Conservation (phyloP, 495 filamentous ascomycete species). For the Physcia stellaris region DNA sequence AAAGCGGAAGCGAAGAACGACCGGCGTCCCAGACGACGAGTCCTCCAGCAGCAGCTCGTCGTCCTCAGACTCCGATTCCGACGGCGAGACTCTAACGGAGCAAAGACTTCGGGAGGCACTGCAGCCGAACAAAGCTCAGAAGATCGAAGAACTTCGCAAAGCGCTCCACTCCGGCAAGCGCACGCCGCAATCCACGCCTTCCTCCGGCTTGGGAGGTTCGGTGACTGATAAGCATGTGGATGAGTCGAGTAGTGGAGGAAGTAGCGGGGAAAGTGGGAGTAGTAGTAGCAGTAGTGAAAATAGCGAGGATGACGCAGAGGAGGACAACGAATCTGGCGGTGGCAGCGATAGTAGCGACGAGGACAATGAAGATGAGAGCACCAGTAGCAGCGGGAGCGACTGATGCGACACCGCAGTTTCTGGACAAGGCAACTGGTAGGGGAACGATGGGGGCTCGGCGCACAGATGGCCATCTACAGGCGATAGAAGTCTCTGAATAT, state of each 20-base stretch:
- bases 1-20: conserved; percentile 36
- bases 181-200: conserved; percentile 16
- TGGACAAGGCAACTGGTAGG: background rate
- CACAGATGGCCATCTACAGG: no score
- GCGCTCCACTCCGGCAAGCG: no score
- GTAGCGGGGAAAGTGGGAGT: conserved; percentile 29
- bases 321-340: background rate
- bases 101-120: no score
- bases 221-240: conserved; percentile 16
- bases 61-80: conserved; percentile 23
- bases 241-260: conserved; percentile 6
- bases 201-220: conserved; percentile 23
- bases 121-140: no score
- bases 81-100: no score
- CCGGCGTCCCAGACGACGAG: conserved; percentile 24
- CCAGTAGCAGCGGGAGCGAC: background rate
- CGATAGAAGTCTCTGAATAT: no score
- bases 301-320: conserved; percentile 11
- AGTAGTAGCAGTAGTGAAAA: conserved; percentile 22
- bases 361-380: background rate
- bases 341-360: conserved; percentile 1
- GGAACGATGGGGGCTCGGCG: no score
- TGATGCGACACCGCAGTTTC: background rate
- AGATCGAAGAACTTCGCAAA: no score
- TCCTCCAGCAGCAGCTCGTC: conserved; percentile 9